phyloP scores from a whole-genome alignment of 345 rosid species.

The Camelina hispida region DNA sequence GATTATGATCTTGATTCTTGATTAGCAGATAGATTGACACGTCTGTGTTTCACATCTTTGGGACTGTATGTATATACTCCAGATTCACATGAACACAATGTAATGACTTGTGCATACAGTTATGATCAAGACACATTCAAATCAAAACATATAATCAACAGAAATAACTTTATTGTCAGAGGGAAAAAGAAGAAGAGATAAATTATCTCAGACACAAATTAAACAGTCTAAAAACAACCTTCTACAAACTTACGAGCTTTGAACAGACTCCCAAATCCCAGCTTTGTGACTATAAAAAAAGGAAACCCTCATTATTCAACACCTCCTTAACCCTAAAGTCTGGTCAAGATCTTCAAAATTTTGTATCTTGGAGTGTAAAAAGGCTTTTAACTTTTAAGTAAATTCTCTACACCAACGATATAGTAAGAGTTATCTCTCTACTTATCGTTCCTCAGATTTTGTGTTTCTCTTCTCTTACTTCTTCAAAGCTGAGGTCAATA shows the following conservation, averaged over 20 bases:
- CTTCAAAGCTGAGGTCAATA: slow-evolving; percentile 32
- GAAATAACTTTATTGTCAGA: slow-evolving; percentile 40
- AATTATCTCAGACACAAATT: slow-evolving; percentile 35
- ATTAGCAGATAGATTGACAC: not conserved
- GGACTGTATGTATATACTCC: slow-evolving; percentile 13
- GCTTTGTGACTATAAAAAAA: slow-evolving; percentile 21
- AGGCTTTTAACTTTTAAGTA: slow-evolving; percentile 34
- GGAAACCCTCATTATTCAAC: slow-evolving; percentile 38
- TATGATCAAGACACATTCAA: slow-evolving; percentile 15
- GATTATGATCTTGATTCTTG: slow-evolving; percentile 53
- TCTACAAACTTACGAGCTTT: slow-evolving; percentile 36
- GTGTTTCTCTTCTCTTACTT: slow-evolving; percentile 26
- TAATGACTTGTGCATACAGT: slow-evolving; percentile 19
- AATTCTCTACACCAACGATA: slow-evolving; percentile 37
- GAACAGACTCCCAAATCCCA: slow-evolving; percentile 12
- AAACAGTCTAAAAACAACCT: slow-evolving; percentile 24
- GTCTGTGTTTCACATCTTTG: slow-evolving; percentile 9
- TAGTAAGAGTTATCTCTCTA: slow-evolving; percentile 39
- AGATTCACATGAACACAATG: slow-evolving; percentile 18
- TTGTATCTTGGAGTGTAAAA: slow-evolving; percentile 36
- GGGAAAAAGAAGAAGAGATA: not conserved
- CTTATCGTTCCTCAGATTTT: slow-evolving; percentile 24
- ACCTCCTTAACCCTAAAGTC: slow-evolving; percentile 32
- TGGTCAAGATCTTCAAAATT: slow-evolving; percentile 37
- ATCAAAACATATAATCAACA: slow-evolving; percentile 25